These are phyloP conservation scores for Delphinella strobiligena DNA, from an alignment of 2,329 filamentous ascomycete genomes.

Conservation along the genomic window DNA sequence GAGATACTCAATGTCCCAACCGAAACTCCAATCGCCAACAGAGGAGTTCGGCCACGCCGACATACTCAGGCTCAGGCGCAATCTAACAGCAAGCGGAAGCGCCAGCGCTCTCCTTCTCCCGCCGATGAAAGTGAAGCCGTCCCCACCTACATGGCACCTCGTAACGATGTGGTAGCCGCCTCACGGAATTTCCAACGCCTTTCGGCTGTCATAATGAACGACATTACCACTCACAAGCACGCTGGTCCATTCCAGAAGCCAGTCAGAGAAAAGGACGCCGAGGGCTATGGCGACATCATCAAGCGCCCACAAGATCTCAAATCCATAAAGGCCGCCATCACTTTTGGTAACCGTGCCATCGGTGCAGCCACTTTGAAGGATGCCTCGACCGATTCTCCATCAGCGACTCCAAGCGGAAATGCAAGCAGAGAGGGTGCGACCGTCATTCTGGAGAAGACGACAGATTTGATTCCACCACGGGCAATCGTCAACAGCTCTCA, in stretches of 20 bases:
- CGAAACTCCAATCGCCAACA: conserved; percentile 13
- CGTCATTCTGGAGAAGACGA: conserved; percentile 55
- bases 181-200: conserved; percentile 38
- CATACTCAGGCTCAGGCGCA: conserved; percentile 20
- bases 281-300: conserved; percentile 41
- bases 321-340: conserved; percentile 37
- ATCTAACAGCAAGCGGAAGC: conserved; percentile 29
- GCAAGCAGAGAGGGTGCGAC: conserved; percentile 23
- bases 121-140: conserved; percentile 2
- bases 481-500: conserved; percentile 90
- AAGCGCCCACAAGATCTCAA: conserved; percentile 40
- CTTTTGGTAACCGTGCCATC: conserved; percentile 47
- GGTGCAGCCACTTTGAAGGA: conserved; percentile 24
- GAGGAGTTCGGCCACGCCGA: conserved; percentile 17
- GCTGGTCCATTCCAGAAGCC: conserved; percentile 38
- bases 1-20: conserved; percentile 9
- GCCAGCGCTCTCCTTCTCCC: conserved; percentile 17
- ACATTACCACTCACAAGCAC: conserved; percentile 39
- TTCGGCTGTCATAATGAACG: conserved; percentile 37
- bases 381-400: conserved; percentile 40
- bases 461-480: conserved; percentile 71
- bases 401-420: conserved; percentile 38
- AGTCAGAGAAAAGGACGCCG: conserved; percentile 37
- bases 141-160: conserved; percentile 9
- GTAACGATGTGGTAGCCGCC: conserved; percentile 27